Evolutionary conservation across 2,329 filamentous ascomycete species (phyloP).

Genomic region (Rhynchosporium agropyri): DNA sequence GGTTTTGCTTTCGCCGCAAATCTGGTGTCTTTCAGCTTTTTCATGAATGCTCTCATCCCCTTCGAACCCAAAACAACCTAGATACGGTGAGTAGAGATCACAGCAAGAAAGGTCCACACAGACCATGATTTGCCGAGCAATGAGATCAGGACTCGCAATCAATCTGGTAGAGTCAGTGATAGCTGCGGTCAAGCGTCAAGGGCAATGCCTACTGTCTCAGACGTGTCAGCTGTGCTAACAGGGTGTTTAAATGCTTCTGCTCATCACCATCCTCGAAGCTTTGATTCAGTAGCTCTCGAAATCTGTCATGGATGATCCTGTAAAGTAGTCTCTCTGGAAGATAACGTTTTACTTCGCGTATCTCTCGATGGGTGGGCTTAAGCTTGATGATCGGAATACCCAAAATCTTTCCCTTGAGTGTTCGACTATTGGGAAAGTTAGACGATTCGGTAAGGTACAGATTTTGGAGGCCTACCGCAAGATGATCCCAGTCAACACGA

Average conservation of each 20-base stretch:
- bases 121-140: slow-evolving; percentile 4
- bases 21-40: not conserved
- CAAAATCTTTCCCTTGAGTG: too few relatives aligned
- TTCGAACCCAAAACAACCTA: not conserved
- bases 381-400: too few relatives aligned
- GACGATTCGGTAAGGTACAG: too few relatives aligned
- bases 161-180: slow-evolving; percentile 12
- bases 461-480: too few relatives aligned
- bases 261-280: not conserved
- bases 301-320: too few relatives aligned
- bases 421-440: too few relatives aligned
- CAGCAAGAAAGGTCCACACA: not conserved
- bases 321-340: too few relatives aligned
- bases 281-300: too few relatives aligned
- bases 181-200: not conserved
- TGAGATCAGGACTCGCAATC: slow-evolving; percentile 26
- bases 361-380: too few relatives aligned
- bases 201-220: not conserved
- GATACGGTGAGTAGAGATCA: not conserved
- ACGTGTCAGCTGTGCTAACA: not conserved
- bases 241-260: not conserved
- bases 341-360: too few relatives aligned
- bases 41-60: not conserved
- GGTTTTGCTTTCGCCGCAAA: too few relatives aligned
- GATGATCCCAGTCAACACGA: too few relatives aligned